Base-by-base conservation (phyloP, 768 basidiomycete species). In the Ramaria sp. region DNA sequence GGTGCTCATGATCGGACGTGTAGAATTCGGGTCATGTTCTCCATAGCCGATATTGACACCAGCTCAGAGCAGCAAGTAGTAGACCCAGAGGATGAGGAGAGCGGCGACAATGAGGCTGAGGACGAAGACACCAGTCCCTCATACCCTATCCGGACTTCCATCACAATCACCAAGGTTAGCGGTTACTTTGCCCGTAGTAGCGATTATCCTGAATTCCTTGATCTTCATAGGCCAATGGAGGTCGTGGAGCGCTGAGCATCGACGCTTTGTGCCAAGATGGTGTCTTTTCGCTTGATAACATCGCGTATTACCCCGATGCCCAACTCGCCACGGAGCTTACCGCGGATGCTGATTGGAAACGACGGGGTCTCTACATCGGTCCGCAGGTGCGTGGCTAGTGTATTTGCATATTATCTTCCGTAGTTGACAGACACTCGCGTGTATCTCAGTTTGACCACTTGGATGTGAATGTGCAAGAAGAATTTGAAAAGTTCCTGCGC, bases 301-400 rank as follows among this genome's bases (percentile, higher is more conserved):
- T 94, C 60, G 82, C 93, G 1, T 92, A 76, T 75, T 97, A 95
- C 71, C 68, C 74, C 1, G 88, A 92, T 62, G 72, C 75, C 31
- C 77, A 81, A 64, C 63, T 88, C 12, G 92, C 84, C 12, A 84
- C 81, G 13, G 87, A 86, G 7, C 70, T 89, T 63, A 89, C 83
- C 12, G 84, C 89, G 7, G 92, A 98, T 61, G 86, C 88, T 7
- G 93, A 97, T 72, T 97, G 90, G 91, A 88, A 86, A 68, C 82
- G 94, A 48, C 81, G 93, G 19, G 91, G 88, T 1, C 72, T 88
- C 61, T 98, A 96, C 76, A 83, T 95, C 66, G 95, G 95, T 1
- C 95, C 94, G 52, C 83, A 87, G 75, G 83, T 88, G 62, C 58
- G 73, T 62, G 3, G 20, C 22, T 46, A 42, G 39, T 27, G 24